Percentiles rank a stretch among this genome's conserved stretches.
Evolutionary conservation across 164 flowering plant genomes (phyloP).

Genomic region (Hamamelis virginiana): DNA sequence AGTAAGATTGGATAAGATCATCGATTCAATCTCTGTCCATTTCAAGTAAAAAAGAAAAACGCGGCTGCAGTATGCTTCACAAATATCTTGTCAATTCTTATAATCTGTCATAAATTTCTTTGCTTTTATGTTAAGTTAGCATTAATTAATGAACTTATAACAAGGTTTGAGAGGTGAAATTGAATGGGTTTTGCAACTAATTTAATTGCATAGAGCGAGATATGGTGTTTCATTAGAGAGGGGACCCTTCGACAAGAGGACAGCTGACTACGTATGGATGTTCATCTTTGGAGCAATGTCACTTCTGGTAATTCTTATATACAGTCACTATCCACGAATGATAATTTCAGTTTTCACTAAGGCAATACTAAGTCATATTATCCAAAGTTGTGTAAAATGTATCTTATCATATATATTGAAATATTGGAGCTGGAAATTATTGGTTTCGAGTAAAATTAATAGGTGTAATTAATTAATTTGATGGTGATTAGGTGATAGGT

Average conservation of each 20-base stretch:
- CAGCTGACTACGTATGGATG: slow-evolving; percentile 67
- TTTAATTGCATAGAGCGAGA: slow-evolving; percentile 33
- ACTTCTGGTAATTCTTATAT: slow-evolving; percentile 44
- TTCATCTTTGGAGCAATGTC: slow-evolving; percentile 49
- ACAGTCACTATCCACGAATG: neutral
- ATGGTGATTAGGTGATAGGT: slow-evolving; percentile 33
- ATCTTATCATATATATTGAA: no score
- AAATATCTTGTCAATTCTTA: no score
- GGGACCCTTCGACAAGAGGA: slow-evolving; percentile 57
- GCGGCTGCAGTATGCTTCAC: no score
- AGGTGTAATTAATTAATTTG: no score
- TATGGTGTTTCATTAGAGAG: slow-evolving; percentile 59
- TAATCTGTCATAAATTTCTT: no score
- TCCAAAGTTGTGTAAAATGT: no score
- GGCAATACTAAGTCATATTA: no score
- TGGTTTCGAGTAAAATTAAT: neutral
- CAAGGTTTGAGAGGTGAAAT: neutral
- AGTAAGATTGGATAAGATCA: no score
- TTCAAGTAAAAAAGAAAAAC: no score
- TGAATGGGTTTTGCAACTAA: neutral
- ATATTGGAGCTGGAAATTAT: no score
- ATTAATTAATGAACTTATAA: neutral
- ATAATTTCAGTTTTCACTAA: neutral
- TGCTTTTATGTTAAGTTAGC: neutral
- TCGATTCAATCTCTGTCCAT: no score